These are phyloP conservation scores for Hyaloscypha finlandica DNA, from an alignment of 495 filamentous ascomycete species.

Conservation along the genomic window DNA sequence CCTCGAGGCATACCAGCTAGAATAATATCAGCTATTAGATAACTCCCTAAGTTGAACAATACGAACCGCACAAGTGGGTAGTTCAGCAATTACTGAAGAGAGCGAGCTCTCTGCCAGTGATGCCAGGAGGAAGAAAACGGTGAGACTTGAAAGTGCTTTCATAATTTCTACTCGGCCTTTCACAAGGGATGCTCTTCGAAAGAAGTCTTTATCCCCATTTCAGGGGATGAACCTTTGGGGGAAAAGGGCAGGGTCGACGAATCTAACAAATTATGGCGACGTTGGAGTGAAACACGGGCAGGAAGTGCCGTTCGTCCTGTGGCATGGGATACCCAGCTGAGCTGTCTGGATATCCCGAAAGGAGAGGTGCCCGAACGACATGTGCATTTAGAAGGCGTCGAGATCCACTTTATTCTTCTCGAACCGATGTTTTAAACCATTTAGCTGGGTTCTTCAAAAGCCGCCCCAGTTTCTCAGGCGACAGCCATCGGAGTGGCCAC, in stretches of 20 bases:
- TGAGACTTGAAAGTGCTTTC: neutral
- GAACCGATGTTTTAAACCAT: neutral
- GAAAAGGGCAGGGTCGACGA: neutral
- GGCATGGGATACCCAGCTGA: neutral
- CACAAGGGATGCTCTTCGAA: neutral
- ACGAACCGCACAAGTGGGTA: constrained; percentile 17
- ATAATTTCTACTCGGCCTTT: constrained; percentile 1
- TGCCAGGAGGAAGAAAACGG: neutral
- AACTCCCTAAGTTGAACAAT: neutral
- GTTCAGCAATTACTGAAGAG: constrained; percentile 4
- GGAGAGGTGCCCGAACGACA: neutral
- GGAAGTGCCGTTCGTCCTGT: neutral
- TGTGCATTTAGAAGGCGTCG: neutral
- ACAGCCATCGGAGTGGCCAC: neutral
- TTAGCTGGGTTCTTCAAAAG: neutral
- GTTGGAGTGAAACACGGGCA: neutral
- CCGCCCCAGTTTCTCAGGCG: neutral
- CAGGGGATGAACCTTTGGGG: neutral
- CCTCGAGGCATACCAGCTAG: constrained; percentile 30
- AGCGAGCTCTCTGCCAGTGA: neutral
- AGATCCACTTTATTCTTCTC: neutral
- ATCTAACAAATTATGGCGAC: neutral
- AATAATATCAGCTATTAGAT: neutral
- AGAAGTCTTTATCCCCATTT: neutral
- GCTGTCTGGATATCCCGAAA: neutral